phyloP scores from a whole-genome alignment of 2,329 filamentous ascomycete species.

The Pochonia chlamydosporia region DNA sequence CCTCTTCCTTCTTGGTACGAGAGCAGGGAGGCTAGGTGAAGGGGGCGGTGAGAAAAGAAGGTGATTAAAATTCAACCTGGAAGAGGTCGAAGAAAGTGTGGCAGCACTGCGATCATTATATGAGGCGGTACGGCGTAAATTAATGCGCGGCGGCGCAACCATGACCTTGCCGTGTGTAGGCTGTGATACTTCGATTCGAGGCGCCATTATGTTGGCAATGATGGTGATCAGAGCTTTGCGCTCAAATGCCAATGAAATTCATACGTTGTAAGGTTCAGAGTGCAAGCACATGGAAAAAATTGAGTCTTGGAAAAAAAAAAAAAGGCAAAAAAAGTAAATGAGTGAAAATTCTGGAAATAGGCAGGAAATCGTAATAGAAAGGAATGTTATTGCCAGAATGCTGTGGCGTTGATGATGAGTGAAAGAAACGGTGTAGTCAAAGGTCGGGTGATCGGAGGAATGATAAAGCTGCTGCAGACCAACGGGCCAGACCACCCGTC shows the following conservation, averaged over 20 bases:
- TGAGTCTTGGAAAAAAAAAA: neutral
- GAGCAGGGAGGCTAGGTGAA: conserved; percentile 64
- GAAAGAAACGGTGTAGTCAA: neutral
- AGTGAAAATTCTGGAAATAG: neutral
- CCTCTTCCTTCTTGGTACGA: conserved; percentile 60
- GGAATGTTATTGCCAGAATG: neutral
- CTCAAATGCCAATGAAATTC: neutral
- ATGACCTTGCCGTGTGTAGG: conserved; percentile 44
- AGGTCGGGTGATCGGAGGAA: neutral
- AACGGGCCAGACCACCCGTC: neutral
- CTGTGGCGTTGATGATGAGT: neutral
- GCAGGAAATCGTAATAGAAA: neutral
- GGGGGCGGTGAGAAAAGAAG: conserved; percentile 62
- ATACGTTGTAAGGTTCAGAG: conserved; percentile 4
- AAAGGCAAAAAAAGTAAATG: neutral
- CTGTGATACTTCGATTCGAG: conserved; percentile 39
- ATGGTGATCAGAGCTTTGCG: neutral
- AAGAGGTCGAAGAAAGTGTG: conserved; percentile 54
- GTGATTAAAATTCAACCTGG: conserved; percentile 61
- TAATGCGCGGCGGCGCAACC: conserved; percentile 49
- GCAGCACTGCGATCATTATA: conserved; percentile 40
- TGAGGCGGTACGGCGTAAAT: conserved; percentile 52
- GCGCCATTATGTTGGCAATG: conserved; percentile 32
- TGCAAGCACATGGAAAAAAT: too few species aligned
- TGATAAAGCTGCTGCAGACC: neutral